A percentile compares a stretch with the other conserved stretches of the same genome.
These are phyloP conservation scores for Tylopilus orsonianus DNA, from an alignment of 1,284 basidiomycete species.

Conservation along the genomic window DNA sequence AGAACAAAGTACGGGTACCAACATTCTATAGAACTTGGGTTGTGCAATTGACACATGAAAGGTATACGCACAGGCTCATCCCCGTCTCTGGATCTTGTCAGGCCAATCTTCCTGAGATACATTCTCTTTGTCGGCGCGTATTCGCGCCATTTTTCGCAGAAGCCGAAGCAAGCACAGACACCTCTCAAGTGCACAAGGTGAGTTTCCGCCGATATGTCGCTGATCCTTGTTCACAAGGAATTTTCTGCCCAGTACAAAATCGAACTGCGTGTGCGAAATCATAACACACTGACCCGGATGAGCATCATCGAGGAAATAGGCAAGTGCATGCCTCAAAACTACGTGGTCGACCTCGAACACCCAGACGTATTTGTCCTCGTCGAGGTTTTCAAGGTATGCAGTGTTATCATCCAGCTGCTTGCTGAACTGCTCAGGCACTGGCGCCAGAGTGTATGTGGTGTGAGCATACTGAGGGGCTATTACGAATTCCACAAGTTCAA, in stretches of 20 bases:
- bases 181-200: constrained; percentile 43
- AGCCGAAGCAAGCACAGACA: constrained; percentile 29
- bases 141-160: constrained; percentile 52
- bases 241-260: constrained; percentile 65
- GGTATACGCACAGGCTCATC: constrained; percentile 66
- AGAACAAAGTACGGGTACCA: constrained; percentile 55
- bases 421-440: constrained; percentile 1
- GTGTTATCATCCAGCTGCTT: not conserved
- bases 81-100: constrained; percentile 67
- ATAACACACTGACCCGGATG: constrained; percentile 59
- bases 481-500: constrained; percentile 72
- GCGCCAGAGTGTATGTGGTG: constrained; percentile 64
- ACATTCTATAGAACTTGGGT: not conserved
- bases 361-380: constrained; percentile 73
- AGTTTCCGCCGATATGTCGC: not conserved
- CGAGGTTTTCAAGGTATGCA: constrained; percentile 75
- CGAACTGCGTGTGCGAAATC: constrained; percentile 71
- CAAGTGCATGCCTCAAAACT: constrained; percentile 62
- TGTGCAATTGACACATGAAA: constrained; percentile 29
- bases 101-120: constrained; percentile 68
- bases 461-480: constrained; percentile 71
- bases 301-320: constrained; percentile 66
- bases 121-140: constrained; percentile 53
- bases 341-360: constrained; percentile 63
- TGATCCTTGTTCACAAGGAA: not conserved